These are phyloP conservation scores for Tuber melanosporum DNA, from an alignment of 495 filamentous ascomycete genomes.

Conservation along the genomic window DNA sequence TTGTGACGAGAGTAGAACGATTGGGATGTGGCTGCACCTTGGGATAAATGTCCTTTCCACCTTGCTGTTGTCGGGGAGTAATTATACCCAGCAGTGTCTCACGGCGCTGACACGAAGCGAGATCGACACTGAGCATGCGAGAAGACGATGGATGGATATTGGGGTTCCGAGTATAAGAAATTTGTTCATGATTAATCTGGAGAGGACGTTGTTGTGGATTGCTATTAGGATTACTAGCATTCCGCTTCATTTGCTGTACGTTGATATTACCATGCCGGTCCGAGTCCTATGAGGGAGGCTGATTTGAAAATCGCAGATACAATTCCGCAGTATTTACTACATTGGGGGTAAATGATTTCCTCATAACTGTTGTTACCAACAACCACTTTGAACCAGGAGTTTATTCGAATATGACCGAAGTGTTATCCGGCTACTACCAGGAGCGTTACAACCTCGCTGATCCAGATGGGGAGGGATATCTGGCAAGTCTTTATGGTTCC, in stretches of 20 bases:
- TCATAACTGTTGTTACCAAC: background rate
- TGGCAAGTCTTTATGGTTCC: no score
- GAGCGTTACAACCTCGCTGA: background rate
- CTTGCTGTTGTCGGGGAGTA: conserved; percentile 1
- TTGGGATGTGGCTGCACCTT: background rate
- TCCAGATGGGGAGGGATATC: no score
- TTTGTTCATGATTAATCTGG: background rate
- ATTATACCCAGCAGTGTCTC: conserved; percentile 17
- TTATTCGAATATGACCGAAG: conserved; percentile 1
- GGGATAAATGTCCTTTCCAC: conserved; percentile 6
- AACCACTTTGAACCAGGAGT: background rate
- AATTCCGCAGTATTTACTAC: conserved; percentile 40
- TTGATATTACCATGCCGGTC: background rate
- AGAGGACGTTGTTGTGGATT: conserved; percentile 9
- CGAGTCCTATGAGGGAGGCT: background rate
- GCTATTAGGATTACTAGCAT: conserved; percentile 5
- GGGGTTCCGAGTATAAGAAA: conserved; percentile 16
- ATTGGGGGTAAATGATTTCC: background rate
- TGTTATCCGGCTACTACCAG: background rate
- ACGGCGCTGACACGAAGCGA: conserved; percentile 8
- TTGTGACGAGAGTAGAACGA: background rate
- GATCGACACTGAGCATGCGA: conserved; percentile 16
- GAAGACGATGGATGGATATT: conserved; percentile 15
- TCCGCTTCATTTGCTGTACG: conserved; percentile 12
- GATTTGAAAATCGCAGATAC: conserved; percentile 11